Percentiles rank a stretch among this genome's conserved stretches.
Conservation (phyloP, 371 early-diverging fungal genomes). For the Apophysomyces ossiformis region DNA sequence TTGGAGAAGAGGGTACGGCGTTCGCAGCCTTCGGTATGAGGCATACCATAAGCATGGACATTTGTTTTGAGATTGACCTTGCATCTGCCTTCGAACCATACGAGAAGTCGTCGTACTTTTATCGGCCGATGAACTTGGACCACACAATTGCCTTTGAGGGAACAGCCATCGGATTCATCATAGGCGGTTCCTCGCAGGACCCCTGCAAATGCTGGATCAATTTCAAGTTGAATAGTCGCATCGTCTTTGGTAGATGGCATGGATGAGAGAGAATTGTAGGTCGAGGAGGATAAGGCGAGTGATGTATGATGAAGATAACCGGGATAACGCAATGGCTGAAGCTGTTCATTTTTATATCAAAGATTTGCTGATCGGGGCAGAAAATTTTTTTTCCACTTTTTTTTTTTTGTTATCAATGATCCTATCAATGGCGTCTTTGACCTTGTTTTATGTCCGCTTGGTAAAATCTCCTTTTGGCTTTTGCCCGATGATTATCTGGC, state of each 20-base stretch:
- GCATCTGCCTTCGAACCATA: constrained; percentile 50
- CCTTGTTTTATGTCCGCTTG: neutral
- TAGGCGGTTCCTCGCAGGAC: constrained; percentile 48
- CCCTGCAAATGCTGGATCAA: constrained; percentile 51
- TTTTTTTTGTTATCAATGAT: constrained; percentile 1
- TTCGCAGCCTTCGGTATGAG: constrained; percentile 39
- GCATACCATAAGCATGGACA: constrained; percentile 24
- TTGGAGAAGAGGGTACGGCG: constrained; percentile 40
- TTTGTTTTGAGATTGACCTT: constrained; percentile 42
- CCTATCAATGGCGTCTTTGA: neutral
- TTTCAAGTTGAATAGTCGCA: constrained; percentile 31
- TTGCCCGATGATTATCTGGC: neutral
- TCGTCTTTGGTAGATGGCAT: constrained; percentile 36
- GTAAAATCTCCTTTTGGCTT: neutral
- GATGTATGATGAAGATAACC: neutral
- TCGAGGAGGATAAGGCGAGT: neutral
- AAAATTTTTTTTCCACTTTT: neutral
- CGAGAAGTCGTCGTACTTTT: constrained; percentile 44
- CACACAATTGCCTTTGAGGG: constrained; percentile 41
- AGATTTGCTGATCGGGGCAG: neutral
- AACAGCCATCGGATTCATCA: constrained; percentile 54
- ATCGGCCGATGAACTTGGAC: constrained; percentile 42
- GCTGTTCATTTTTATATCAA: neutral
- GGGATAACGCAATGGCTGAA: neutral
- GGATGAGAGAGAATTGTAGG: neutral